Percentiles rank a stretch among this genome's conserved stretches.
phyloP scores from a whole-genome alignment of 495 filamentous ascomycete genomes.

The Diplogelasinospora grovesii region DNA sequence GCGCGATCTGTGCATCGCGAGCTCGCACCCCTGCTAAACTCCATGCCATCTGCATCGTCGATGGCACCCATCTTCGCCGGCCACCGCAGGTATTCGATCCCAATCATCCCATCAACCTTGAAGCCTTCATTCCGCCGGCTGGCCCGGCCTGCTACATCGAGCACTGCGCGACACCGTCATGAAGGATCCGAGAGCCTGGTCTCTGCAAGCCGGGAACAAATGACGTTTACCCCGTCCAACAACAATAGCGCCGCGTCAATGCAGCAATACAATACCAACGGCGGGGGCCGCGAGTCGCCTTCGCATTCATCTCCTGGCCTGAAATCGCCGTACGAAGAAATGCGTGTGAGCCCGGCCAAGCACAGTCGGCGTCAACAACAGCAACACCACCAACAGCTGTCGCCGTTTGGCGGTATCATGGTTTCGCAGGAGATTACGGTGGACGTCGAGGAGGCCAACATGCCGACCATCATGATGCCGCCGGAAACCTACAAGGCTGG shows the following conservation, averaged over 20 bases:
- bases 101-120: no score
- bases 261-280: background rate
- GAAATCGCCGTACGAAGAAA: background rate
- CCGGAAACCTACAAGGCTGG: background rate
- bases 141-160: slow-evolving; percentile 6
- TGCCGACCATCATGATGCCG: background rate
- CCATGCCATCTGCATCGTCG: slow-evolving; percentile 23
- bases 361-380: background rate
- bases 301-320: background rate
- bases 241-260: background rate
- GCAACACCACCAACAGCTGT: background rate
- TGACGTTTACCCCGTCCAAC: background rate
- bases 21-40: slow-evolving; percentile 33
- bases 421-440: slow-evolving; percentile 33
- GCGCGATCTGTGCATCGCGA: slow-evolving; percentile 39
- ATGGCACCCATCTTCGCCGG: background rate
- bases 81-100: no score
- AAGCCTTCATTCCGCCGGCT: background rate
- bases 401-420: slow-evolving; percentile 36
- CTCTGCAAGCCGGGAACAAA: background rate
- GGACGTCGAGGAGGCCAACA: slow-evolving; percentile 15
- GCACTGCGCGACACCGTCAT: background rate
- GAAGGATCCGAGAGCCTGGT: background rate
- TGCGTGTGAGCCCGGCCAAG: no score
- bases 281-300: background rate